phyloP scores from a whole-genome alignment of 495 filamentous ascomycete genomes.

The Recurvomyces mirabilis region DNA sequence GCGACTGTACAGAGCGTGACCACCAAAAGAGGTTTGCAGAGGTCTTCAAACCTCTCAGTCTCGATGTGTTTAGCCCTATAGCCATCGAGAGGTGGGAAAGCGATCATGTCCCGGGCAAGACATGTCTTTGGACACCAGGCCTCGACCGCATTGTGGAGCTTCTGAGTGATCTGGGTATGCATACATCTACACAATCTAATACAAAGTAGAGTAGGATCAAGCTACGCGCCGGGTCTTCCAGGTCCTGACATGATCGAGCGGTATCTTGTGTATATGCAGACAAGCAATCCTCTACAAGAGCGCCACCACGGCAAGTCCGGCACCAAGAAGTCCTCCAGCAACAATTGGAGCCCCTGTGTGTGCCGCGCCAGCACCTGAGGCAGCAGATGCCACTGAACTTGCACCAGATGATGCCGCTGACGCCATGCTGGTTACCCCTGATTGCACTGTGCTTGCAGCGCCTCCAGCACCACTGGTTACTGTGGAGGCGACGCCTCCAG shows the following conservation, averaged over 20 bases:
- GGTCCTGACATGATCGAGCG: not conserved
- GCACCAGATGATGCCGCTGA: not conserved
- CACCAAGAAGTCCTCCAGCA: constrained; percentile 4
- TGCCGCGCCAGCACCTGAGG: constrained; percentile 1
- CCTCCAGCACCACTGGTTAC: not conserved
- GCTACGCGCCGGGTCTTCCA: not conserved
- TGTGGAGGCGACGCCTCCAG: not conserved
- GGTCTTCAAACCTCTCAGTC: constrained; percentile 20
- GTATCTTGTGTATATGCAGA: no score
- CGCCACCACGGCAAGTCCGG: constrained; percentile 7
- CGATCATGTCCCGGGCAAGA: no score
- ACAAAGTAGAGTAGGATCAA: not conserved
- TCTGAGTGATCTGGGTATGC: no score
- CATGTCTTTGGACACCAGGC: no score
- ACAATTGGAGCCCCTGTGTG: constrained; percentile 3
- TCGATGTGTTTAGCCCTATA: no score
- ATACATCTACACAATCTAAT: no score
- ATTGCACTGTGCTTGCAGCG: not conserved
- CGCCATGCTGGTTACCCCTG: not conserved
- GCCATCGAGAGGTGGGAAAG: no score
- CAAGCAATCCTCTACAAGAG: constrained; percentile 2
- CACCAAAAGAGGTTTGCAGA: constrained; percentile 19
- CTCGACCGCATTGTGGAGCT: no score
- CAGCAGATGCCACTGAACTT: no score
- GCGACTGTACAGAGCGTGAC: constrained; percentile 20